Base-by-base conservation (phyloP, 331 rosid genomes). In the Prunus yedoensis region DNA sequence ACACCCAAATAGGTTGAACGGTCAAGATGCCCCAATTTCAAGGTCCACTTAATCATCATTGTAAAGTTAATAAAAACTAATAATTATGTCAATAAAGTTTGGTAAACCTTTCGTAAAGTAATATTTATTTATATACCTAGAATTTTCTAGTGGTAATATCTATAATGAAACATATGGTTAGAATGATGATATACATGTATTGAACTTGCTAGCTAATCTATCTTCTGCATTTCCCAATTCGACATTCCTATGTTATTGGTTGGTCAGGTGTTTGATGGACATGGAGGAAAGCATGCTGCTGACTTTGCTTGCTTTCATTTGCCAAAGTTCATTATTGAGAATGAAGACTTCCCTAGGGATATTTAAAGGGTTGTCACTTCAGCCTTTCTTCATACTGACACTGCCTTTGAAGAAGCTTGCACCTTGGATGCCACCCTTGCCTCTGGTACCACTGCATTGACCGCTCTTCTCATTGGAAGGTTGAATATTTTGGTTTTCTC, bases 221-320 rank as follows among this genome's bases (percentile, higher is more conserved):
- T 27, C 30, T 30, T 8, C 12, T 27, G 13, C 35, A 18, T 66
- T 64, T 46, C 68, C n/a, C 41, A 79, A 78, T 57, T 85, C 51
- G 46, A 47, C 16, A 5, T 54, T 53, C 45, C 70, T 68, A 16
- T 80, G 32, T 14, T 70, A 64, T 78, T 80, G 71, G 81, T 58
- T 75, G 84, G 49, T 83, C 83, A 93, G 97, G 89, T 93, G 25
- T 93, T 93, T 81, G 97, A 93, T 87, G 98, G 98, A 66, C 98
- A 93, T 77, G 98, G 98, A 25, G 98, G 98, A 60, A 91, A 88
- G 89, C 93, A 93, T 82, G 98, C 98, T 28, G 97, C 98, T 23
- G 93, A 93, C 65, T 93, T 91, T 85, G 95, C 93, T 74, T 81
- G 92, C 78, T 68, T 20, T 59, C 86, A 91, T 85, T 74, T 93